phyloP scores from a whole-genome alignment of 805 yeast genomes.

The Suhomyces faveliae region DNA sequence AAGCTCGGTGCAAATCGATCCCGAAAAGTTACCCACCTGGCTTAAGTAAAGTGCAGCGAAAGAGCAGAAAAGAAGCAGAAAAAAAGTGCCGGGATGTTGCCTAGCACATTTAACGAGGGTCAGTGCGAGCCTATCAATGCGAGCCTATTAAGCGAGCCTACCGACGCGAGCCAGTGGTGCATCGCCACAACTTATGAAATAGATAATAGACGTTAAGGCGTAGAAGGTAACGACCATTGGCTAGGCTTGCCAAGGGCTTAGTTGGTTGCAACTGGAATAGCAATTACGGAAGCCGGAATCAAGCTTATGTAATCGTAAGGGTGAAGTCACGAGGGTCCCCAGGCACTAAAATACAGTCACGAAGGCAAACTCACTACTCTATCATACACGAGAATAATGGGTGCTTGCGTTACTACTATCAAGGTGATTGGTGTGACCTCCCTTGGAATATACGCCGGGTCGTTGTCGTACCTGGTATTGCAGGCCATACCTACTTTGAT shows the following conservation, averaged over 20 bases:
- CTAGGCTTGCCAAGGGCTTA: neutral
- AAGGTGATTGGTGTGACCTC: conserved; percentile 66
- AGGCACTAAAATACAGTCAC: neutral
- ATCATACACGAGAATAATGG: conserved; percentile 11
- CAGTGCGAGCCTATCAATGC: no score
- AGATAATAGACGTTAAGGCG: neutral
- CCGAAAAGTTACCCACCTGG: conserved; percentile 32
- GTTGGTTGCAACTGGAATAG: neutral
- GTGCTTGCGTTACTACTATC: conserved; percentile 41
- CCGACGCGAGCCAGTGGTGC: no score
- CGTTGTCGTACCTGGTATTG: conserved; percentile 43
- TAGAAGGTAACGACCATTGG: neutral
- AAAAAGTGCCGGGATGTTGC: no score
- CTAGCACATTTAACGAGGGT: no score
- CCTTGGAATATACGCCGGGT: conserved; percentile 61
- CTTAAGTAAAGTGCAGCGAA: conserved; percentile 9
- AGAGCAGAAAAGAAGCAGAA: neutral
- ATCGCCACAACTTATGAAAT: neutral
- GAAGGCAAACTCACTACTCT: neutral
- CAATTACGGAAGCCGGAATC: neutral
- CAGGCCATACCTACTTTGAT: conserved; percentile 29
- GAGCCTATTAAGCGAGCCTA: no score
- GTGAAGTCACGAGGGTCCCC: conserved; percentile 2
- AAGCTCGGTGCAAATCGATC: conserved; percentile 32
- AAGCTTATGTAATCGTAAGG: neutral